Evolutionary conservation across 495 filamentous ascomycete species (phyloP).

Genomic region (Aspergillus asperescens): DNA sequence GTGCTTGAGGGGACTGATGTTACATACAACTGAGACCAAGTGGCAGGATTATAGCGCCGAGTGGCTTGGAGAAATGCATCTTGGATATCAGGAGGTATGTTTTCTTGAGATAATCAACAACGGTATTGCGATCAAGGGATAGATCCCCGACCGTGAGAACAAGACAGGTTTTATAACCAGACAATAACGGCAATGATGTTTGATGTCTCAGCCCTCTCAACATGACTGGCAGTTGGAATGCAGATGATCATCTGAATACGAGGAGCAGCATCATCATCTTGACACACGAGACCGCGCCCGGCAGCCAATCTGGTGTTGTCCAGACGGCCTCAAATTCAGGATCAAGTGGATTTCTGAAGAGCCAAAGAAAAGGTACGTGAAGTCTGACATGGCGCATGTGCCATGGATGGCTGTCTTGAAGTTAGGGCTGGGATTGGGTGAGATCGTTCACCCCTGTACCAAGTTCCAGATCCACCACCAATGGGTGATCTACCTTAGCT

Average conservation of each 20-base stretch:
- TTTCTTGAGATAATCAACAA: not conserved
- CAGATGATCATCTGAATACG: constrained; percentile 22
- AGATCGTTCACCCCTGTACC: too few species aligned
- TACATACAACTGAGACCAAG: constrained; percentile 8
- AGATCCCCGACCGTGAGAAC: too few species aligned
- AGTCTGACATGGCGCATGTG: not conserved
- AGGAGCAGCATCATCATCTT: constrained; percentile 12
- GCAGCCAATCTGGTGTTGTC: too few species aligned
- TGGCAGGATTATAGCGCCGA: constrained; percentile 3
- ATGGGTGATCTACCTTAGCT: not conserved
- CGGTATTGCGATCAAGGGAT: not conserved
- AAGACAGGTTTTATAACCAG: constrained; percentile 11
- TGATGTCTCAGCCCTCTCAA: constrained; percentile 7
- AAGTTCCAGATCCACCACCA: too few species aligned
- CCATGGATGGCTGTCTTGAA: not conserved
- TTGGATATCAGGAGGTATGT: not conserved
- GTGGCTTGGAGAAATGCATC: constrained; percentile 16
- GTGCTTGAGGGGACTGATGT: too few species aligned
- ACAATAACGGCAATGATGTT: not conserved
- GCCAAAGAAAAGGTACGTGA: too few species aligned
- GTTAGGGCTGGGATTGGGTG: not conserved
- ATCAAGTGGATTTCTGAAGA: too few species aligned
- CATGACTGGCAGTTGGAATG: constrained; percentile 4
- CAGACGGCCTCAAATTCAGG: not conserved
- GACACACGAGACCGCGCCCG: not conserved